phyloP scores from a whole-genome alignment of 495 filamentous ascomycete genomes.

The Xylaria flabelliformis region DNA sequence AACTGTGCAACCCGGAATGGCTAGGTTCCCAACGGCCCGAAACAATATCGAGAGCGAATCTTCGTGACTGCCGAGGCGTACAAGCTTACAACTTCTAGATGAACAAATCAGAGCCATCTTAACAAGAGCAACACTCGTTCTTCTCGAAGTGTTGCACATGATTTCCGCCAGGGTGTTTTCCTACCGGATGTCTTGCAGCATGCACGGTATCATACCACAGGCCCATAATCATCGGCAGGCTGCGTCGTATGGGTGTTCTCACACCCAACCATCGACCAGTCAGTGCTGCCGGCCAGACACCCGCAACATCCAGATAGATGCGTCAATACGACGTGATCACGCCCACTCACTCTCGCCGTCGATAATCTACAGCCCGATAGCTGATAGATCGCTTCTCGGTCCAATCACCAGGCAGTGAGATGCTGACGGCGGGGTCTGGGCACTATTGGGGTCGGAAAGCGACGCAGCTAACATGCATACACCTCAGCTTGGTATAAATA shows the following conservation, averaged over 20 bases:
- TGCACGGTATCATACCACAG: slow-evolving; percentile 8
- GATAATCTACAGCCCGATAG: slow-evolving; percentile 20
- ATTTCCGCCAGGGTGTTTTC: slow-evolving; percentile 10
- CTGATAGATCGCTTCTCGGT: slow-evolving; percentile 1
- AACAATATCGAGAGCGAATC: not conserved
- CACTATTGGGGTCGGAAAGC: slow-evolving; percentile 11
- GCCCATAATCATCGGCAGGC: slow-evolving; percentile 18
- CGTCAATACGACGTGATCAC: slow-evolving; percentile 22
- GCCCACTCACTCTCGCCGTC: slow-evolving; percentile 11
- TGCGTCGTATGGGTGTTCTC: not conserved
- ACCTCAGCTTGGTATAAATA: slow-evolving; percentile 25
- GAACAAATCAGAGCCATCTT: not conserved
- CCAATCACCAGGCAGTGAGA: slow-evolving; percentile 11
- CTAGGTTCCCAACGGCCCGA: not conserved
- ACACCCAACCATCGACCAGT: slow-evolving; percentile 9
- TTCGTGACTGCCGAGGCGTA: not conserved
- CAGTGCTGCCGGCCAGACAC: slow-evolving; percentile 11
- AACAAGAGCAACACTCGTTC: not conserved
- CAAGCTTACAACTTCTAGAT: not conserved
- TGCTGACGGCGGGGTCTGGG: slow-evolving; percentile 24
- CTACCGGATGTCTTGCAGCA: slow-evolving; percentile 25
- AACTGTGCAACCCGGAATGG: not conserved
- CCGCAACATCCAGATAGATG: not conserved
- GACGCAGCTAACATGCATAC: slow-evolving; percentile 8
- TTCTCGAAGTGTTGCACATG: slow-evolving; percentile 19